A percentile compares a stretch with the other conserved stretches of the same genome.
Conservation (phyloP, 352 stramenopile species). For the Pythium rishiriense region DNA sequence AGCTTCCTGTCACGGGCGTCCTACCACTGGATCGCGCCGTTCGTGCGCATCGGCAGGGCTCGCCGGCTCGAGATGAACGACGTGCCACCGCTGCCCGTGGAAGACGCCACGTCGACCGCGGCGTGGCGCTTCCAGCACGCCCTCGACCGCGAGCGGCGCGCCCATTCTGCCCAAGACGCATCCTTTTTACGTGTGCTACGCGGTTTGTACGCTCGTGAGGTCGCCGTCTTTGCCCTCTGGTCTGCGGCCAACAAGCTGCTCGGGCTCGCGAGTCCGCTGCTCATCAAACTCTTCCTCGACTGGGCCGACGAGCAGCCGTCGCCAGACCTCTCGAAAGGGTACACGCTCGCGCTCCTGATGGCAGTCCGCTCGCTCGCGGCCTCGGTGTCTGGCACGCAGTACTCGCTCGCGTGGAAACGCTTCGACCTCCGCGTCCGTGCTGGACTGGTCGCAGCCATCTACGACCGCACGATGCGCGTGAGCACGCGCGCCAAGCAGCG, state of each 20-base stretch:
- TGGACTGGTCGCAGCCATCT: conserved; percentile 71
- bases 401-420: conserved; percentile 71
- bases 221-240: conserved; percentile 62
- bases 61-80: conserved; percentile 63
- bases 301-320: conserved; percentile 48
- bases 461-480: conserved; percentile 51
- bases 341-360: conserved; percentile 60
- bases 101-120: conserved; percentile 51
- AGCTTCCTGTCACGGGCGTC: conserved; percentile 59
- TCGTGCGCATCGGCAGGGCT: conserved; percentile 51
- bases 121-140: conserved; percentile 44
- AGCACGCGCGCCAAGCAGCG: conserved; percentile 32
- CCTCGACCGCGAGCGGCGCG: conserved; percentile 38
- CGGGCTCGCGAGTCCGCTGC: conserved; percentile 59
- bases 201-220: conserved; percentile 59
- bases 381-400: conserved; percentile 75
- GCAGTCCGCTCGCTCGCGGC: conserved; percentile 50
- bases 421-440: conserved; percentile 76
- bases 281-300: conserved; percentile 81
- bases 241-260: conserved; percentile 75
- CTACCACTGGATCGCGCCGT: conserved; percentile 67
- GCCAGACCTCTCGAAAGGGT: conserved; percentile 46
- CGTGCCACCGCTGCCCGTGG: conserved; percentile 47
- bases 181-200: conserved; percentile 60
- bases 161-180: not conserved